phyloP scores from a whole-genome alignment of 441 rosid genomes.

The Metrosideros polymorpha region DNA sequence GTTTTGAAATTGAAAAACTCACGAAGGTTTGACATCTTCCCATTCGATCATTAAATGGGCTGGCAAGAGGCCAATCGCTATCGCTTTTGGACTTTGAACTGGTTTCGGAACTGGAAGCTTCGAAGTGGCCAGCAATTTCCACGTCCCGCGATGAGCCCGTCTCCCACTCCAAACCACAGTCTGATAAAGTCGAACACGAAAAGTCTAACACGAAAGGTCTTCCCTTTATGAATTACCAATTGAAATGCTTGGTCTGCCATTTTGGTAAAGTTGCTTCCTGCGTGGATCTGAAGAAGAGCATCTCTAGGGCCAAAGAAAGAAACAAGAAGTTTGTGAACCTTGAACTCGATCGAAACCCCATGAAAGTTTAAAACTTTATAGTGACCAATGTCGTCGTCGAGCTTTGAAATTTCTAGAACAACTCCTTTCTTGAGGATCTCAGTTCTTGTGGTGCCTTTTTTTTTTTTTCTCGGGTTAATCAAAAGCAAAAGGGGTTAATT shows the following conservation, averaged over 20 bases:
- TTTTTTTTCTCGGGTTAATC: not conserved
- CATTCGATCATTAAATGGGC: not conserved
- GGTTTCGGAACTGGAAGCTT: not conserved
- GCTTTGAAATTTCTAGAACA: not conserved
- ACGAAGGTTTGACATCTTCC: not conserved
- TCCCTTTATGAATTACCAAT: not conserved
- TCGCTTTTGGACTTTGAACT: not conserved
- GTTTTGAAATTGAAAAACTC: not conserved
- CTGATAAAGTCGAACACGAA: not conserved
- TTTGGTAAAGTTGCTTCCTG: not conserved
- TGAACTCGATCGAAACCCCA: not conserved
- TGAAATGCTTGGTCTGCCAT: not conserved
- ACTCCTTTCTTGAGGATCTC: not conserved
- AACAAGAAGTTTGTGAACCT: not conserved
- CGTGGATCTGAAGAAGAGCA: not conserved
- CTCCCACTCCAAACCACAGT: not conserved
- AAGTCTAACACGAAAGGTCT: not conserved
- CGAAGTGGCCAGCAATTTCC: not conserved
- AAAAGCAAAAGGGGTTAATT: not conserved
- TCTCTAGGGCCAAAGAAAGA: not conserved
- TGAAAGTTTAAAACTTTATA: not conserved
- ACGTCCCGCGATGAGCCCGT: not conserved
- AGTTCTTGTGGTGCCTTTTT: not conserved
- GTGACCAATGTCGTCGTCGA: not conserved
- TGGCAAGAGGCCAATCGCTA: not conserved